Percentiles rank a stretch among this genome's conserved stretches.
These are phyloP conservation scores for Dipteronia sinensis DNA, from an alignment of 345 rosid genomes.

Conservation along the genomic window DNA sequence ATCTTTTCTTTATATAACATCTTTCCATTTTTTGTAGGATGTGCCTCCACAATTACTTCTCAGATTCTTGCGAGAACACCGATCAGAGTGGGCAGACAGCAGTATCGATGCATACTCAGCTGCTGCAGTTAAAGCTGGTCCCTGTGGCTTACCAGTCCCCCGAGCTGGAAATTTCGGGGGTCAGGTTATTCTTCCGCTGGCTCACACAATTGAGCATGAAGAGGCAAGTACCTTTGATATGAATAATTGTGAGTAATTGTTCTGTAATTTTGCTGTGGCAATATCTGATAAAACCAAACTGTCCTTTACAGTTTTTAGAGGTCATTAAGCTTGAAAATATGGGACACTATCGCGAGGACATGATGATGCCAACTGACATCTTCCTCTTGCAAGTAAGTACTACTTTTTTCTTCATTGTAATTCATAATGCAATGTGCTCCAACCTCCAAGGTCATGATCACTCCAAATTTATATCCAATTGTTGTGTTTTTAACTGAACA, in stretches of 20 bases:
- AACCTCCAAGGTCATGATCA: background rate
- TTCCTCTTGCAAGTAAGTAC: slow-evolving; percentile 87
- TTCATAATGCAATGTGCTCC: background rate
- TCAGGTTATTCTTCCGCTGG: slow-evolving; percentile 94
- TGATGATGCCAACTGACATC: slow-evolving; percentile 85
- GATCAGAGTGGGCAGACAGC: slow-evolving; percentile 99
- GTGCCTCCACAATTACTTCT: slow-evolving; percentile 95
- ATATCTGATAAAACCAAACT: slow-evolving; percentile 3
- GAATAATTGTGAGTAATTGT: background rate
- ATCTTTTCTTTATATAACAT: background rate
- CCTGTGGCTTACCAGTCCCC: slow-evolving; percentile 76
- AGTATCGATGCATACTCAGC: slow-evolving; percentile 91
- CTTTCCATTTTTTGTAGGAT: slow-evolving; percentile 48
- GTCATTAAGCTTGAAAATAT: slow-evolving; percentile 88
- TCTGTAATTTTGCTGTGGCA: background rate
- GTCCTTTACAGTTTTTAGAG: slow-evolving; percentile 71
- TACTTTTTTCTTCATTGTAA: background rate
- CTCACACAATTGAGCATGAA: slow-evolving; percentile 95
- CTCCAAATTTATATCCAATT: background rate
- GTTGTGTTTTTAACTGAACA: slow-evolving; percentile 4
- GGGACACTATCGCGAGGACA: slow-evolving; percentile 82
- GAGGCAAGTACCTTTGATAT: slow-evolving; percentile 48
- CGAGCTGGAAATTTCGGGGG: slow-evolving; percentile 86
- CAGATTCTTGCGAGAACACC: slow-evolving; percentile 89
- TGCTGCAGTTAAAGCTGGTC: slow-evolving; percentile 87